These are phyloP conservation scores for Colletotrichum lupini DNA, from an alignment of 2,329 filamentous ascomycete genomes.

Conservation along the genomic window DNA sequence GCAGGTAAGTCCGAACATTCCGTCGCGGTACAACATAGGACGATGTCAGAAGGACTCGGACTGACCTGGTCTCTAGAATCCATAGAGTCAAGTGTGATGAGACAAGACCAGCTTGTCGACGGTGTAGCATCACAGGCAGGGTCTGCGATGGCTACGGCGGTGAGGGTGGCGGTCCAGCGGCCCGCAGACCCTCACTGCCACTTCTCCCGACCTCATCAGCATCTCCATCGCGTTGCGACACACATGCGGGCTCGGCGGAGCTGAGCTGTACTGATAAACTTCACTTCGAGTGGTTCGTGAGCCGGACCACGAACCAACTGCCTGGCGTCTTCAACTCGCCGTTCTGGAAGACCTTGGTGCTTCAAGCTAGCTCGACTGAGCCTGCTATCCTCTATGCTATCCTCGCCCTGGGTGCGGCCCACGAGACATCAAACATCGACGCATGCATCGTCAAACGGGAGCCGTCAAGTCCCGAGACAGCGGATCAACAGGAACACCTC, in stretches of 20 bases:
- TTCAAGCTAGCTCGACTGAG: conserved; percentile 49
- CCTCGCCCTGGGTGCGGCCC: conserved; percentile 34
- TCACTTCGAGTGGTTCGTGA: conserved; percentile 57
- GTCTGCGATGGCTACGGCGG: conserved; percentile 40
- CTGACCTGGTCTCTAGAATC: conserved; percentile 25
- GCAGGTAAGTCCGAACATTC: conserved; percentile 21
- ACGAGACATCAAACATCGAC: background rate
- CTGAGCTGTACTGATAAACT: conserved; percentile 15
- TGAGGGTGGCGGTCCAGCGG: conserved; percentile 20
- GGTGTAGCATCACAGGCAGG: conserved; percentile 38
- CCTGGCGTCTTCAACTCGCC: conserved; percentile 48
- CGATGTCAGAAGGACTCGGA: too few relatives aligned
- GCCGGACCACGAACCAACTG: conserved; percentile 49
- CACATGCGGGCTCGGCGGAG: background rate
- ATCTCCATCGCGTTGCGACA: background rate
- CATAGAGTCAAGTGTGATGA: conserved; percentile 43
- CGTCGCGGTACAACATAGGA: background rate
- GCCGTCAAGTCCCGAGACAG: conserved; percentile 3
- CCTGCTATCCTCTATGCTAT: conserved; percentile 53
- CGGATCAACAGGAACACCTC: conserved; percentile 37
- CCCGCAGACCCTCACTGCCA: background rate
- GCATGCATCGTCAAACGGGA: conserved; percentile 46
- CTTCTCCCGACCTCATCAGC: background rate
- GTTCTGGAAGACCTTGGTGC: conserved; percentile 52
- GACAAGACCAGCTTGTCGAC: conserved; percentile 35